Evolutionary conservation across 2,329 filamentous ascomycete genomes (phyloP).

Genomic region (Sphaerostilbella broomeana): DNA sequence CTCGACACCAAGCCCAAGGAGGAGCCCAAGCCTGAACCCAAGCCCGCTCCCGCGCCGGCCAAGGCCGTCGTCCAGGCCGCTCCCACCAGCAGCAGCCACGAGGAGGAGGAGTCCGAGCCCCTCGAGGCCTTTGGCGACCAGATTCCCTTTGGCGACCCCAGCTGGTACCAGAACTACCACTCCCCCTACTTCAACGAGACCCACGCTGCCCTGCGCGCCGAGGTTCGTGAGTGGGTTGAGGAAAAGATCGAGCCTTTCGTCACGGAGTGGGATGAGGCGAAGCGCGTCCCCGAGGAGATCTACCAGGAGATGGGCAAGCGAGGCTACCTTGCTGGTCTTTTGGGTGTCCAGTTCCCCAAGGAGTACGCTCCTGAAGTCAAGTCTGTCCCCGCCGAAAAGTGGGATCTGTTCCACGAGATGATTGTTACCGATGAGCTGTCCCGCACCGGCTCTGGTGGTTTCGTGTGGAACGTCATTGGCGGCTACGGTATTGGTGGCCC

Average conservation of each 20-base stretch:
- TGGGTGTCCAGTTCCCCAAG: conserved; percentile 76
- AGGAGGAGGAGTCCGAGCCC: conserved; percentile 53
- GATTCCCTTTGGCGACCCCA: conserved; percentile 86
- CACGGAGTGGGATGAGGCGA: conserved; percentile 94
- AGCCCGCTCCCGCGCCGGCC: conserved; percentile 24
- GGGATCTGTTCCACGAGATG: conserved; percentile 98
- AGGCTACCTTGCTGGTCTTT: conserved; percentile 86
- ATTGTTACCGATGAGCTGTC: conserved; percentile 91
- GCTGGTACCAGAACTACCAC: conserved; percentile 94
- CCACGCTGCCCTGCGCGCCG: conserved; percentile 82
- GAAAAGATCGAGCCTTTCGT: conserved; percentile 84
- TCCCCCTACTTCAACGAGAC: conserved; percentile 95
- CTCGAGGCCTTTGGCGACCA: conserved; percentile 80
- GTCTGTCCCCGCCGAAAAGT: conserved; percentile 77
- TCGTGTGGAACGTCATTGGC: conserved; percentile 95
- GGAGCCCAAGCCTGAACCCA: conserved; percentile 41
- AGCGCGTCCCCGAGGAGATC: conserved; percentile 77
- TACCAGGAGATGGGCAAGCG: conserved; percentile 94
- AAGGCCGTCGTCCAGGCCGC: conserved; percentile 29
- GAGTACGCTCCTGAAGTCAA: conserved; percentile 68
- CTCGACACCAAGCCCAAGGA: conserved; percentile 79
- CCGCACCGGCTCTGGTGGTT: conserved; percentile 78
- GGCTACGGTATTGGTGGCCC: conserved; percentile 95
- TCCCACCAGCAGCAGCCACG: conserved; percentile 38
- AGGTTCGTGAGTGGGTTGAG: conserved; percentile 90